Base-by-base conservation (phyloP, 805 yeast species). In the Gaillardinia entomophila region DNA sequence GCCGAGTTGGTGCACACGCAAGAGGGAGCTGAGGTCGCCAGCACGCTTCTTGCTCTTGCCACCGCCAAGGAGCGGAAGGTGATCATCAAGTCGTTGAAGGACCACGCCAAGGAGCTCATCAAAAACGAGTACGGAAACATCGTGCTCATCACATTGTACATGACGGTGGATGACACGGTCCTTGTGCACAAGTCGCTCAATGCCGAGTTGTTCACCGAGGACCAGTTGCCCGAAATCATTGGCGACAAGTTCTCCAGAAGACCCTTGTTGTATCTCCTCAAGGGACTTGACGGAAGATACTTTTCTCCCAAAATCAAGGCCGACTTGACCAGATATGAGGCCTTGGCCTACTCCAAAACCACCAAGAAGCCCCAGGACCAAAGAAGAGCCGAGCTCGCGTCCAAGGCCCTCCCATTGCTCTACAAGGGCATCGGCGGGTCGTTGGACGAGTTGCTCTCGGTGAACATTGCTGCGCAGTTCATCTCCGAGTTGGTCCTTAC, bases 1-100 rank as follows among this genome's bases (percentile, higher is more conserved):
- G 95, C 96, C 13, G 97, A 90, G 62, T 71, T 90, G 55, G 96
- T 89, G 20, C 98, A 90, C 57, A 90, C 98, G 0, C 81, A 80
- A 34, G 97, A 89, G 57, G 98, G 98, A 45, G 67, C 90, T 30
- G 94, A 86, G 48, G 97, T 88, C 37, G 96, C 96, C 1, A 78
- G 84, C 48, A 73, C 79, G 19, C 68, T 85, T 41, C 71, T 90
- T 38, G 85, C 96, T 1, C 70, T 72, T 35, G 90, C 96, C 22
- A 82, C 68, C 42, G 97, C 97, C 16, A 90, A 90, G 64, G 96
- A 90, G 62, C 81, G 96, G 68, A 90, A 89, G 62, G 54, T 56
- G 31, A 75, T 90, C 35, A 66, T 89, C 41, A 84, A 74, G 60
- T 55, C 80, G 12, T 72, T 90, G 57, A 84, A 80, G 52, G 73